Base-by-base conservation (phyloP, 2,329 filamentous ascomycete genomes). In the Aspergillus pseudonomiae region DNA sequence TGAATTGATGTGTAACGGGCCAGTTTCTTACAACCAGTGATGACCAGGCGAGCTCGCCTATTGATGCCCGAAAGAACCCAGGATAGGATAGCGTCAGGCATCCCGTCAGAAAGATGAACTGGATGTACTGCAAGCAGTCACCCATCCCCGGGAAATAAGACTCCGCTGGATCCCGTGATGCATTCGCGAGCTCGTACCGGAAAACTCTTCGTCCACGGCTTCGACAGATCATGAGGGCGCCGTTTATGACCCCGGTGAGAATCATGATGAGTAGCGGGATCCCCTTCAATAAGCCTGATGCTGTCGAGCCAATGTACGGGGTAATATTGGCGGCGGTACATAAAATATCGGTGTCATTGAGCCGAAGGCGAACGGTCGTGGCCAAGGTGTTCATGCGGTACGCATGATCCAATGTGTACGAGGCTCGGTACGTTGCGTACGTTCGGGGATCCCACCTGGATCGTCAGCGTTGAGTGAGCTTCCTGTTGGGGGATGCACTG, bases 41-140 rank as follows among this genome's bases (percentile, higher is more conserved):
- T 19, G 66, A 66, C 66, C 66, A 67, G 11, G 62, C 60, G 3
- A 67, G 57, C n/a, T 65, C 48, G 55, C 66, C 64, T 7, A 60
- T 32, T 1, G 61, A 52, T 5, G 62, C 62, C 4, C 65, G 59
- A 34, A 63, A 67, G 55, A 61, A 67, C 1, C 66, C 66, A 1
- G 66, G 66, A 41, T 67, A 66, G 2, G 60, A 28, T 36, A 66
- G 41, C 1, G 62, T 60, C n/a, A 67, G 55, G 7, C 54, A 67
- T 7, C 64, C 64, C 1, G 53, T 48, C 19, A 67, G 9, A 45
- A 67, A 67, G 34, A 67, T 46, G 26, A 67, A 67, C 32, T 67
- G 66, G 4, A 67, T 52, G 28, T 66, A 62, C 4, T 64, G 64
- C 45, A 67, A 50, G 41, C 60, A 65, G 19, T 56, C 45, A 0